Conservation (phyloP, 768 basidiomycete species). For the Boletus reticulatus region DNA sequence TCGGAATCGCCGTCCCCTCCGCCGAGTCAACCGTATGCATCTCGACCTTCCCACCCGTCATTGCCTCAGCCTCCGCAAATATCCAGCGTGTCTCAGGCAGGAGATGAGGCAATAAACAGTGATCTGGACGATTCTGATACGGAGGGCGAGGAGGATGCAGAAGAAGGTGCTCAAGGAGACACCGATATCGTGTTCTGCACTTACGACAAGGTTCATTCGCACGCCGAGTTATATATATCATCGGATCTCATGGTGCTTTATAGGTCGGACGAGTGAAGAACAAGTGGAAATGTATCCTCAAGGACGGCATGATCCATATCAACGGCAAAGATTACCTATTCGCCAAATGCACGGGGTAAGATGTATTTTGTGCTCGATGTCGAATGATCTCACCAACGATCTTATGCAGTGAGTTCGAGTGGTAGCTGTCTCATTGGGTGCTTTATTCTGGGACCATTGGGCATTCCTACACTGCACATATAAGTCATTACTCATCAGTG, state of each 20-base stretch:
- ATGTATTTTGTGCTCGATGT: conserved; percentile 2
- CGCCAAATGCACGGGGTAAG: conserved; percentile 93
- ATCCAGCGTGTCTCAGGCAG: conserved; percentile 36
- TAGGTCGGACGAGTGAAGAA: conserved; percentile 99
- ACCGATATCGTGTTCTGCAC: conserved; percentile 97
- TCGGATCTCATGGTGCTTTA: background rate
- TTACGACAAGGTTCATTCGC: conserved; percentile 82
- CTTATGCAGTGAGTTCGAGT: conserved; percentile 42
- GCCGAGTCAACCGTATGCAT: conserved; percentile 58
- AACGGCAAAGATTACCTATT: conserved; percentile 98
- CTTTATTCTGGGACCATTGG: conserved; percentile 13
- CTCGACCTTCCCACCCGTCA: conserved; percentile 71
- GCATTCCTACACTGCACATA: conserved; percentile 24
- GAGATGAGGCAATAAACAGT: conserved; percentile 91
- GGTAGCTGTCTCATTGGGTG: conserved; percentile 28
- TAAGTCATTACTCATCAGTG: conserved; percentile 19
- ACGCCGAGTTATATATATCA: background rate
- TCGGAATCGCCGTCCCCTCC: conserved; percentile 73
- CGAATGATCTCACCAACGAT: background rate
- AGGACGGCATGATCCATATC: conserved; percentile 96
- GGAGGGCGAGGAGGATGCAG: conserved; percentile 79
- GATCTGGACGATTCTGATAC: conserved; percentile 96
- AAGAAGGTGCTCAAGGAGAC: conserved; percentile 70
- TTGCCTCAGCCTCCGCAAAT: conserved; percentile 58
- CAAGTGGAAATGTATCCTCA: conserved; percentile 98